phyloP scores from a whole-genome alignment of 1,284 basidiomycete species.

The Cryptococcus deneoformans region DNA sequence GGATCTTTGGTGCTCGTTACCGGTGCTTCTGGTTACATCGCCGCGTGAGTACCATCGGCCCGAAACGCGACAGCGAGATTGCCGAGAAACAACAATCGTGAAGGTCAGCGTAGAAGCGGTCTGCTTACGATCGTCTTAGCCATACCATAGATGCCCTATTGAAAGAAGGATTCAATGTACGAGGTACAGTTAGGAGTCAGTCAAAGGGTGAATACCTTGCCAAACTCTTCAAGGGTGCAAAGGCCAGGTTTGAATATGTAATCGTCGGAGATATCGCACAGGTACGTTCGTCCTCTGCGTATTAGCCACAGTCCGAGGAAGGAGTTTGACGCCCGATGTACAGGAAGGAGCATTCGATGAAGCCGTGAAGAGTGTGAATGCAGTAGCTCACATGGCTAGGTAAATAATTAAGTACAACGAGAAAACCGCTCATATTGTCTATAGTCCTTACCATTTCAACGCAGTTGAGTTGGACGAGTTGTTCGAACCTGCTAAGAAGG shows the following conservation, averaged over 20 bases:
- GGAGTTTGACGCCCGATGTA: neutral
- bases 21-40: conserved; percentile 30
- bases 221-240: conserved; percentile 49
- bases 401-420: too few species aligned
- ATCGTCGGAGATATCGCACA: conserved; percentile 59
- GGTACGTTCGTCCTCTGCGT: conserved; percentile 34
- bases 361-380: conserved; percentile 63
- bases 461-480: conserved; percentile 50
- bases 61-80: too few species aligned
- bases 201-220: conserved; percentile 56
- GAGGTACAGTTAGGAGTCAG: conserved; percentile 59
- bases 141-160: conserved; percentile 30
- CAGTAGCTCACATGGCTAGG: conserved; percentile 46
- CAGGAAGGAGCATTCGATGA: conserved; percentile 66
- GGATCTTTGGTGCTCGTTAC: conserved; percentile 25
- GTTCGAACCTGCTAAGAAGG: conserved; percentile 61
- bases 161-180: conserved; percentile 49
- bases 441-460: conserved; percentile 31
- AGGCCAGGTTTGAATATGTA: conserved; percentile 54
- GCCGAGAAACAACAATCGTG: too few species aligned
- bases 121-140: too few species aligned
- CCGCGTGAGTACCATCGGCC: conserved; percentile 1
- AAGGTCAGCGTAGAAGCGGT: too few species aligned
- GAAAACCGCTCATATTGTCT: neutral
- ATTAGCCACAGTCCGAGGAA: too few species aligned